phyloP scores from a whole-genome alignment of 345 rosid species.

The Camelina neglecta region DNA sequence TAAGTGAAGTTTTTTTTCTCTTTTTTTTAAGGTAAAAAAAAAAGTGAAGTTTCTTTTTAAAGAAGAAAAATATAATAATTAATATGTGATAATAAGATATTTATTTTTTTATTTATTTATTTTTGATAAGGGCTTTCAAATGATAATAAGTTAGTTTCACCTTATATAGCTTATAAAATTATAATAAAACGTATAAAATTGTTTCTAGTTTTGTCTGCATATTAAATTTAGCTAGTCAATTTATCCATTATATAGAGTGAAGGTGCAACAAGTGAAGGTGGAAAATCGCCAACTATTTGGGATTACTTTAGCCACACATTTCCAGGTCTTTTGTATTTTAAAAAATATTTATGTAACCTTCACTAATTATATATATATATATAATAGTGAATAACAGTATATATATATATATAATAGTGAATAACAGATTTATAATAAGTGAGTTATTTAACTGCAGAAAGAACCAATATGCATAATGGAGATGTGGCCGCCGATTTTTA shows the following conservation, averaged over 20 bases:
- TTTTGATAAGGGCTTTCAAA: too few relatives aligned
- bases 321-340: background rate
- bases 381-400: too few relatives aligned
- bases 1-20: too few relatives aligned
- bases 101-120: too few relatives aligned
- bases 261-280: slow-evolving; percentile 37
- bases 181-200: background rate
- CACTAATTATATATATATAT: background rate
- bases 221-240: background rate
- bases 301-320: slow-evolving; percentile 28
- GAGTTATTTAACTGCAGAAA: slow-evolving; percentile 40
- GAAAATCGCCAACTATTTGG: slow-evolving; percentile 34
- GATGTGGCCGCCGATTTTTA: slow-evolving; percentile 52
- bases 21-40: too few relatives aligned
- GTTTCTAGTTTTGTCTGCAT: background rate
- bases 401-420: too few relatives aligned
- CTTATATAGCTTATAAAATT: background rate
- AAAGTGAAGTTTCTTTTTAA: too few relatives aligned
- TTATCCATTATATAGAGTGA: slow-evolving; percentile 22
- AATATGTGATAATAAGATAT: too few relatives aligned
- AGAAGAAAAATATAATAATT: background rate
- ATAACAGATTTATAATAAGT: background rate
- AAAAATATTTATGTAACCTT: background rate
- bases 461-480: slow-evolving; percentile 49
- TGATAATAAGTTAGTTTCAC: too few relatives aligned